Conservation (phyloP, 345 rosid genomes). For the Reutealis trisperma region DNA sequence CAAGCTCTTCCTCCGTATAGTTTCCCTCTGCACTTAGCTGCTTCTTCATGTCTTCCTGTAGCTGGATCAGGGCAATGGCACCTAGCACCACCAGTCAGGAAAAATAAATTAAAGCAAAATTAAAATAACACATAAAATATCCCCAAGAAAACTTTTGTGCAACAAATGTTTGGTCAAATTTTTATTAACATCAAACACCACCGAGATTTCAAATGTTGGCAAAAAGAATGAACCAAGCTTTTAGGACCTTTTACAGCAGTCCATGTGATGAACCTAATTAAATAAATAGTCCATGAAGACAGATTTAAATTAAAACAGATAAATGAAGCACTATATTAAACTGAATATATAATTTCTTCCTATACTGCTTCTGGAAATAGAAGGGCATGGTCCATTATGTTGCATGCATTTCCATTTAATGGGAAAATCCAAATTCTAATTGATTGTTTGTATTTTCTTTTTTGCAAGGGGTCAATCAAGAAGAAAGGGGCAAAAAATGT, state of each 20-base stretch:
- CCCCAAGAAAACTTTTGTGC: neutral
- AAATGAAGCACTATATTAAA: neutral
- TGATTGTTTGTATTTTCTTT: neutral
- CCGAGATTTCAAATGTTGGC: neutral
- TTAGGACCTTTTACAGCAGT: neutral
- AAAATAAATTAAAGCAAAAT: slow-evolving; percentile 8
- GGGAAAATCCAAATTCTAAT: neutral
- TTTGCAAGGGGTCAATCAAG: neutral
- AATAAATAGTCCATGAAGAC: neutral
- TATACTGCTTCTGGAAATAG: neutral
- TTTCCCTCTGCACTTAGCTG: slow-evolving; percentile 82
- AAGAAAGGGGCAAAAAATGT: neutral
- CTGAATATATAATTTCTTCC: neutral
- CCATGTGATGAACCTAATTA: neutral
- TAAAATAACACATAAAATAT: neutral
- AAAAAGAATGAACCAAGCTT: neutral
- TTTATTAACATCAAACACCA: neutral
- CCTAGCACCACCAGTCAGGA: slow-evolving; percentile 48
- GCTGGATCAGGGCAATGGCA: slow-evolving; percentile 93
- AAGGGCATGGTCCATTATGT: neutral
- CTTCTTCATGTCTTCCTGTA: slow-evolving; percentile 97
- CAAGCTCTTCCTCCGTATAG: slow-evolving; percentile 88
- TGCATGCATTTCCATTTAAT: neutral
- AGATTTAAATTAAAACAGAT: neutral
- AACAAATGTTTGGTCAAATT: neutral